Evolutionary conservation across 768 basidiomycete species (phyloP), one percentile per base, ranked within the genome.

Genomic region (Auriscalpium orientale): DNA sequence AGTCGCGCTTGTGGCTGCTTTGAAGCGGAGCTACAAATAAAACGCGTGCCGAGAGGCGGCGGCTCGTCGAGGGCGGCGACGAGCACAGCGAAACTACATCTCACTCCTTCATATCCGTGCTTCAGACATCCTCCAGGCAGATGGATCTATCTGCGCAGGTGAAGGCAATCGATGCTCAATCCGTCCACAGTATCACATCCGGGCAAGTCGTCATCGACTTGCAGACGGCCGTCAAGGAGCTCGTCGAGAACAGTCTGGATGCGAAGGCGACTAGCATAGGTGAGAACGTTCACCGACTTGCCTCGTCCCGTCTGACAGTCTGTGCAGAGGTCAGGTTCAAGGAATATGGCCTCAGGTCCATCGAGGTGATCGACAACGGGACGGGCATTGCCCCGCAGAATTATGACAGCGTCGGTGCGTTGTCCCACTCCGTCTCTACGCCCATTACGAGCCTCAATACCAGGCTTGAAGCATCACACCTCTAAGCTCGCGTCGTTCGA

Each of bases 131-230:
- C 4, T 28, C 28, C 28, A 2, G 1, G 28, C 28, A 4, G 28
- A 28, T 28, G 28, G 28, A 28, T 28, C 28, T 5, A 5, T 28
- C 28, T 28, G 28, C 28, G 28, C 28, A 28, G 28, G 40, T 81
- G 59, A 73, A 69, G 37, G 76, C 85, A 5, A 93, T 98, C 60
- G 91, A 95, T 64, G 71, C 73, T 3, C 70, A 77, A 5, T 90
- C 94, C 3, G 77, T 95, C 10, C 97, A 98, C 68, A 78, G 82
- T 53, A 90, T 99, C 53, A 90, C 94, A 0, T 92, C 92, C 2
- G 95, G 95, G 2, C 97, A 98, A 68, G 95, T 98, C 47, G 89
- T 98, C 1, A 78, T 95, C 28, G 93, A 97, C 67, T 80, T 98
- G 1, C 92, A 94, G 67, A 90, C 89, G 0, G 92, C 93, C 1